These are phyloP conservation scores for Vigna mungo DNA, from an alignment of 306 rosid species.

Conservation along the genomic window DNA sequence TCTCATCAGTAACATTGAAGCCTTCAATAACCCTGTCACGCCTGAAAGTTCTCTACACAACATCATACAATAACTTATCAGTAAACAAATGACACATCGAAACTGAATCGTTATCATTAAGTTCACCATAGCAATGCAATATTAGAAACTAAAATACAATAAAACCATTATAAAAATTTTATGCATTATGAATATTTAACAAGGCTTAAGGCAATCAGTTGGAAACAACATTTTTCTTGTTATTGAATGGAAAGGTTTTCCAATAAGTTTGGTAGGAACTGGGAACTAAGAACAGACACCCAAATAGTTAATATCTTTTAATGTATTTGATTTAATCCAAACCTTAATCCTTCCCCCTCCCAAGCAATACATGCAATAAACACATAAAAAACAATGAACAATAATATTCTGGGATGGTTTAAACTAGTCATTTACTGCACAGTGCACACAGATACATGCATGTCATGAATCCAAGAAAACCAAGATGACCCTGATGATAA, in stretches of 20 bases:
- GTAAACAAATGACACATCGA: slow-evolving; percentile 17
- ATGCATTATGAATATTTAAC: neutral
- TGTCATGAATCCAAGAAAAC: slow-evolving; percentile 23
- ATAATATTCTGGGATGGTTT: neutral
- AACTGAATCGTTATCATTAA: neutral
- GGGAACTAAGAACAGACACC: neutral
- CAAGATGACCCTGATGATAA: neutral
- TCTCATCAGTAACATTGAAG: slow-evolving; percentile 71
- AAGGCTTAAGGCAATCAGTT: neutral
- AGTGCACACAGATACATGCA: neutral
- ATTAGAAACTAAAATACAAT: neutral
- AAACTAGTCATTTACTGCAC: neutral
- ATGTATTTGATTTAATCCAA: neutral
- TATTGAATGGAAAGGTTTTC: slow-evolving; percentile 5
- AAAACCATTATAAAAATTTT: slow-evolving; percentile 19
- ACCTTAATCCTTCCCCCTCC: slow-evolving; percentile 3
- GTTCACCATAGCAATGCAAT: slow-evolving; percentile 5
- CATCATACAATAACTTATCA: slow-evolving; percentile 4
- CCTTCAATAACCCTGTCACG: slow-evolving; percentile 66
- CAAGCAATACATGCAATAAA: neutral
- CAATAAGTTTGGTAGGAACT: slow-evolving; percentile 17
- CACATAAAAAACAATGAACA: slow-evolving; percentile 1
- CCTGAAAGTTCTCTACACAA: slow-evolving; percentile 61
- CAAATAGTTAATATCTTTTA: neutral
- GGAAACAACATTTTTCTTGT: slow-evolving; percentile 4